These are phyloP conservation scores for Saccharomycopsis capsularis DNA, from an alignment of 805 yeast genomes.

Conservation along the genomic window DNA sequence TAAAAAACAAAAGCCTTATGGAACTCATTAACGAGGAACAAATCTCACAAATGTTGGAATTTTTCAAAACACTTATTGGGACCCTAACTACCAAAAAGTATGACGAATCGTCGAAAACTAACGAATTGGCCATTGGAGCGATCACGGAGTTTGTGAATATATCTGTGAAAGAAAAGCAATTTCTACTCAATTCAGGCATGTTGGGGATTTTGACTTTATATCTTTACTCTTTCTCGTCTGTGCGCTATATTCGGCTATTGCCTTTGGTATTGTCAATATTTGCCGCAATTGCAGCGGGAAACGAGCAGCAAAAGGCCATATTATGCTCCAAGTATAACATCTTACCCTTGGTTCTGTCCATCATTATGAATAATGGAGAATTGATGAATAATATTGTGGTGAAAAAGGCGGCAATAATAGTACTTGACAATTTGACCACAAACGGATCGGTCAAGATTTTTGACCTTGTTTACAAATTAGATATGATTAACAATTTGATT, in stretches of 20 bases:
- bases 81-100: conserved; percentile 16
- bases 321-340: conserved; percentile 17
- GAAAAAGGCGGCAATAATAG: conserved; percentile 6
- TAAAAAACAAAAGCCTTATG: conserved; percentile 11
- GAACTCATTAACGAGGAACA: conserved; percentile 5
- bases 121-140: conserved; percentile 12
- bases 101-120: conserved; percentile 8
- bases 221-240: conserved; percentile 11
- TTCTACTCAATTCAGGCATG: conserved; percentile 11
- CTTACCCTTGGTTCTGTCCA: conserved; percentile 13
- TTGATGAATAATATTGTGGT: conserved; percentile 1
- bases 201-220: conserved; percentile 15
- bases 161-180: conserved; percentile 15
- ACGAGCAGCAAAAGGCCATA: conserved; percentile 14
- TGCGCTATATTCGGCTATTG: conserved; percentile 4
- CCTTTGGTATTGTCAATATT: conserved; percentile 13
- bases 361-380: conserved; percentile 7
- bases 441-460: conserved; percentile 3
- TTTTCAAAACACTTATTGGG: conserved; percentile 17
- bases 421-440: conserved; percentile 12
- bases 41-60: conserved; percentile 7
- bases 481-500: conserved; percentile 9
- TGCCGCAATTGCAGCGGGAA: conserved; percentile 11
- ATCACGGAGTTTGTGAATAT: conserved; percentile 11
- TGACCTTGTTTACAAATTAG: conserved; percentile 12